Evolutionary conservation across 345 rosid species (phyloP).

Genomic region (Eucalyptus guilfoylei): DNA sequence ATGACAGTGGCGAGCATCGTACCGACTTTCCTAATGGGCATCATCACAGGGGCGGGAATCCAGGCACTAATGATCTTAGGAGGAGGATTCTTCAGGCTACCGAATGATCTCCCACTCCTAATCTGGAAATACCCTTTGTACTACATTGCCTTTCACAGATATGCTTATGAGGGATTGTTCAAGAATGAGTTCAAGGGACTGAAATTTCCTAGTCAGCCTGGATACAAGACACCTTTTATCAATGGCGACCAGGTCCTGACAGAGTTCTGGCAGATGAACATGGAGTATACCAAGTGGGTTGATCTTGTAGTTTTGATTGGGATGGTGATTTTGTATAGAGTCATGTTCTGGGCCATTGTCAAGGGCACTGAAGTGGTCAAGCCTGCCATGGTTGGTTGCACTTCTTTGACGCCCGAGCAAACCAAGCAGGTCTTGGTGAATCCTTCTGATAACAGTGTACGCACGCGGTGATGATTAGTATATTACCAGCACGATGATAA

Average conservation of each 20-base stretch:
- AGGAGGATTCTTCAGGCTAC: neutral
- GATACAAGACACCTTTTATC: neutral
- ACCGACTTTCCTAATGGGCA: neutral
- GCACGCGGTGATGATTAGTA: neutral
- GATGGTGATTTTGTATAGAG: neutral
- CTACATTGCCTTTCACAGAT: constrained; percentile 1
- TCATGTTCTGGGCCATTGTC: neutral
- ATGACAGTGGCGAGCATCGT: neutral
- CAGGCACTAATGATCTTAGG: neutral
- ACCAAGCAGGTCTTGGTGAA: neutral
- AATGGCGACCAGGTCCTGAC: constrained; percentile 12
- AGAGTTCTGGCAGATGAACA: neutral
- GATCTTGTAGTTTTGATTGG: constrained; percentile 7
- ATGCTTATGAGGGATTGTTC: neutral
- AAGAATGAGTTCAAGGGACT: constrained; percentile 1
- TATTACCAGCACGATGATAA: neutral
- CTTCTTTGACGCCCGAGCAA: neutral
- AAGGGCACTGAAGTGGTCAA: neutral
- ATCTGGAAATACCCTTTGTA: neutral
- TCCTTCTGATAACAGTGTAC: neutral
- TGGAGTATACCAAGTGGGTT: constrained; percentile 10
- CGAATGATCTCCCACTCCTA: neutral
- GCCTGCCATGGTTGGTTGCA: neutral
- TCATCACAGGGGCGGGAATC: neutral
- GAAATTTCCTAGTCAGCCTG: constrained; percentile 1